Base-by-base conservation (phyloP, 108 stramenopile species). In the Nitzschia sp. region DNA sequence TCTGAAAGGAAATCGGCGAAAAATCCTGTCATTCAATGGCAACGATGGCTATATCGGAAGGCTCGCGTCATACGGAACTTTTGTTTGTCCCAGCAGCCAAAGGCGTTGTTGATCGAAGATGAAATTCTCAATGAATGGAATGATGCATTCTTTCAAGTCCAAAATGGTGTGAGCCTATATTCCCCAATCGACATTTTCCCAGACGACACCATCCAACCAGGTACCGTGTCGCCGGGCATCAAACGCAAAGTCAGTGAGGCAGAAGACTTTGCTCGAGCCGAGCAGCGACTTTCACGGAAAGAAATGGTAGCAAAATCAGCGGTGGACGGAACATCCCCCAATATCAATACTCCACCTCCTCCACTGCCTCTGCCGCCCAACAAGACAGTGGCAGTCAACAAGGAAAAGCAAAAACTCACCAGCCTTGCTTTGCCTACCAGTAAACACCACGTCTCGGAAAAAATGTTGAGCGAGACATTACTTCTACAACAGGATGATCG, bases 401-500 rank as follows among this genome's bases (percentile, higher is more conserved):
- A 21, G 19, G 48, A 50, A 21, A 50, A 21, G 19, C 9, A 11
- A 50, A 50, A 50, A n/a, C 48, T 50, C 48, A n/a, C 48, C 48
- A 50, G 19, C 19, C 48, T 88, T 15, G 80, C 73, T 34, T 68
- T 91, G 34, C 90, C 90, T 27, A 86, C 81, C 0, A 67, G 64
- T 0, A 74, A 75, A 22, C 53, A 81, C 38, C 87, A 87, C 66
- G 59, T 86, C 21, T 78, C 86, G 0, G 88, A 85, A 36, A 72
- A 83, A 52, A 67, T 77, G 44, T 60, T 87, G 23, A 73, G 80
- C 22, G 90, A 89, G 45, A 81, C 82, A 3, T 61, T 92, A 1
- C 46, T 87, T 58, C 77, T 91, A 26, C 84, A 88, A 57, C 72
- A 85, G 30, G 67, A 74, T 29, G 55, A 79, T 45, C 68, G 46